Percentiles rank a stretch among this genome's conserved stretches.
These are phyloP conservation scores for Colletotrichum liriopes DNA, from an alignment of 2,329 filamentous ascomycete genomes.

Conservation along the genomic window DNA sequence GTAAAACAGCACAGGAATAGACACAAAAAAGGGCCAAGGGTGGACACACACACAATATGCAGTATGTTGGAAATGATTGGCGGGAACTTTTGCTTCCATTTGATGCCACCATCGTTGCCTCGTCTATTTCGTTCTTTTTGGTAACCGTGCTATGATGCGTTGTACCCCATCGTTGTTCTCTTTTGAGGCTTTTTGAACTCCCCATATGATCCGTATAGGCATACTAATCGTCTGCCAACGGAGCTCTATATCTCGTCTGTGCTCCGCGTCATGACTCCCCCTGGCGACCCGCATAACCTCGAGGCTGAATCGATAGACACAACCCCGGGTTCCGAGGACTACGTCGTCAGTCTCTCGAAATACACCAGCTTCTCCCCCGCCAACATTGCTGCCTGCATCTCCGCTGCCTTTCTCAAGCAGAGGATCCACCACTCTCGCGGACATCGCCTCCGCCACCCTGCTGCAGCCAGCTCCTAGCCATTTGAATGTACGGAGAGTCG, in stretches of 20 bases:
- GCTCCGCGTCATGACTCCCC: background rate
- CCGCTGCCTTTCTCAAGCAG: background rate
- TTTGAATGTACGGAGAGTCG: background rate
- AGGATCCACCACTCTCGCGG: background rate
- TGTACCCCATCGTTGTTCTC: conserved; percentile 27
- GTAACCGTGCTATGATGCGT: conserved; percentile 27
- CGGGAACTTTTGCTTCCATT: conserved; percentile 17
- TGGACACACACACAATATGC: background rate
- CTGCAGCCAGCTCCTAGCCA: background rate
- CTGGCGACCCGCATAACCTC: background rate
- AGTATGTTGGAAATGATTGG: background rate
- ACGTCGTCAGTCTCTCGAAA: background rate
- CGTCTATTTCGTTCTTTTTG: conserved; percentile 25
- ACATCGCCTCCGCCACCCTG: background rate
- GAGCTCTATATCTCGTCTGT: background rate
- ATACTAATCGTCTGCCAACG: background rate
- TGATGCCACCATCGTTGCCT: conserved; percentile 4
- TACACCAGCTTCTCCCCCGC: background rate
- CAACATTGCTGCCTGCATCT: background rate
- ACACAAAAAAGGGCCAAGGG: background rate
- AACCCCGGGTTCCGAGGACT: background rate
- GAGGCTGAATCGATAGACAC: background rate
- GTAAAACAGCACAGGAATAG: background rate
- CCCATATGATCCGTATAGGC: background rate
- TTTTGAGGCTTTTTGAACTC: conserved; percentile 13